A percentile compares a stretch with the other conserved stretches of the same genome.
phyloP scores from a whole-genome alignment of 164 flowering plant genomes.

The Umbilicus rupestris region DNA sequence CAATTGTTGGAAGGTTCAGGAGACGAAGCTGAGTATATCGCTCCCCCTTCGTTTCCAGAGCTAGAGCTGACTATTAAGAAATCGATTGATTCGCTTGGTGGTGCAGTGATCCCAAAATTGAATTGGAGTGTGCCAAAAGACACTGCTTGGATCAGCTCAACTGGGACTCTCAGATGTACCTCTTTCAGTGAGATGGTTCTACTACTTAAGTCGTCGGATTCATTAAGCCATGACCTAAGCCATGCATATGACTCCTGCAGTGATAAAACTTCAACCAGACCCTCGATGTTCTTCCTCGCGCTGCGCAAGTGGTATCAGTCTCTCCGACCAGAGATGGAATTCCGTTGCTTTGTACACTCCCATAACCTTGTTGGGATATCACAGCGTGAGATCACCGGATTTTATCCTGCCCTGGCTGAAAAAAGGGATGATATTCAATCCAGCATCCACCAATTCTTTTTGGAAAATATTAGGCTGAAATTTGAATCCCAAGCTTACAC shows the following conservation, averaged over 20 bases:
- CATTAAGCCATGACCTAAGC: constrained; percentile 65
- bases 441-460: constrained; percentile 38
- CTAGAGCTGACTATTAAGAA: constrained; percentile 56
- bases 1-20: constrained; percentile 55
- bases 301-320: constrained; percentile 79
- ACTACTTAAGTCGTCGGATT: constrained; percentile 64
- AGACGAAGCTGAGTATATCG: constrained; percentile 48
- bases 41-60: constrained; percentile 63
- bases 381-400: constrained; percentile 78
- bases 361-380: constrained; percentile 54
- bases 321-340: constrained; percentile 72
- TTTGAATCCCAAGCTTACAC: constrained; percentile 65
- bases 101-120: constrained; percentile 78
- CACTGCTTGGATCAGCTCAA: constrained; percentile 76
- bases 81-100: constrained; percentile 63
- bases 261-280: constrained; percentile 45
- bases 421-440: constrained; percentile 28
- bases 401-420: constrained; percentile 58
- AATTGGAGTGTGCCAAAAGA: constrained; percentile 97
- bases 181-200: constrained; percentile 74
- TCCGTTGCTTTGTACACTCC: constrained; percentile 66
- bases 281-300: constrained; percentile 56
- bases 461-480: constrained; percentile 25
- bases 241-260: constrained; percentile 78
- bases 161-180: constrained; percentile 59